These are phyloP conservation scores for Allium fistulosum DNA, from an alignment of 106 monocot genomes.

Conservation along the genomic window DNA sequence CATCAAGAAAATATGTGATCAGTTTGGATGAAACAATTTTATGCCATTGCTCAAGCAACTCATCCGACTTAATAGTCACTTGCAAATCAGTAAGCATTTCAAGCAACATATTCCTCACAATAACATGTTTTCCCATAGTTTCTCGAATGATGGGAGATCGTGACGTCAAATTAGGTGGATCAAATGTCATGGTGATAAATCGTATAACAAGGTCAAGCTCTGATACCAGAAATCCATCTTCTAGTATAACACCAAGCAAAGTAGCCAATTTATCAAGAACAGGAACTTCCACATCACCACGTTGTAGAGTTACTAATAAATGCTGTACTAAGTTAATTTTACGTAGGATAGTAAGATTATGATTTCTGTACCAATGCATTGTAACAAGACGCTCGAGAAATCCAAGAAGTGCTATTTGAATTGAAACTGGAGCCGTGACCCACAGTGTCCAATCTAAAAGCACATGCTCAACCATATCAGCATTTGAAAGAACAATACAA, in stretches of 20 bases:
- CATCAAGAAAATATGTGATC: conserved; percentile 97
- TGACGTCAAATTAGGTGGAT: conserved; percentile 52
- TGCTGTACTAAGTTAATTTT: conserved; percentile 93
- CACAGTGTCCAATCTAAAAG: conserved; percentile 97
- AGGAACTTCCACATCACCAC: conserved; percentile 92
- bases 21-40: conserved; percentile 96
- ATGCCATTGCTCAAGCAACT: conserved; percentile 96
- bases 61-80: conserved; percentile 81
- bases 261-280: conserved; percentile 91
- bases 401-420: conserved; percentile 93
- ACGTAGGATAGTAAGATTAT: conserved; percentile 87
- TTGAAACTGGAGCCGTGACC: conserved; percentile 94
- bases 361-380: conserved; percentile 96
- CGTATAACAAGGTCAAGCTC: conserved; percentile 92
- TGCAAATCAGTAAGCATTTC: conserved; percentile 99
- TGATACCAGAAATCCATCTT: conserved; percentile 94
- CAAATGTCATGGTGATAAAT: conserved; percentile 98
- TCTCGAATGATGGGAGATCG: conserved; percentile 55
- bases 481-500: conserved; percentile 88
- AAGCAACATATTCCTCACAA: conserved; percentile 92
- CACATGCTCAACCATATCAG: conserved; percentile 99
- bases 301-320: conserved; percentile 88
- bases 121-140: conserved; percentile 95
- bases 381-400: conserved; percentile 97
- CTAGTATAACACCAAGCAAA: conserved; percentile 93